These are phyloP conservation scores for Candida schatavii DNA, from an alignment of 805 yeast species.

Conservation along the genomic window DNA sequence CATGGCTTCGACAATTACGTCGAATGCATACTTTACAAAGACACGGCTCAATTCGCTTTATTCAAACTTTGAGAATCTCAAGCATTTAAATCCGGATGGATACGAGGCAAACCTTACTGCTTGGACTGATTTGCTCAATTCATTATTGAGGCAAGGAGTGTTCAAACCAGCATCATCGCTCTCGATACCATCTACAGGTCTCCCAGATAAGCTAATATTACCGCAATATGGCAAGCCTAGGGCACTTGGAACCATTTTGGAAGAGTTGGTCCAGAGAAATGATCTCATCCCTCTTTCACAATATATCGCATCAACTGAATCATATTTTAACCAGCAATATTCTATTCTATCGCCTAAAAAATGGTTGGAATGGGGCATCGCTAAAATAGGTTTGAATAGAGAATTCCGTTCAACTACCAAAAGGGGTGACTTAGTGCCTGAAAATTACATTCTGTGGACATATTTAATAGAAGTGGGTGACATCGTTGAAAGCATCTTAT, in stretches of 20 bases:
- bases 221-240: constrained; percentile 33
- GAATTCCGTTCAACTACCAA: constrained; percentile 8
- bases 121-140: constrained; percentile 24
- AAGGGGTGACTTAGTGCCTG: constrained; percentile 17
- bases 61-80: constrained; percentile 29
- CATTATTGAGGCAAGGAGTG: constrained; percentile 16
- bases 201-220: constrained; percentile 18
- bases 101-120: constrained; percentile 41
- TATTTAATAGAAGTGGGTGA: not conserved
- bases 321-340: not conserved
- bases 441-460: constrained; percentile 22
- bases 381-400: constrained; percentile 15
- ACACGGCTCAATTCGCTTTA: constrained; percentile 35
- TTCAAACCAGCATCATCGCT: constrained; percentile 14
- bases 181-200: constrained; percentile 12
- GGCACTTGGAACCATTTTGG: constrained; percentile 21
- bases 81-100: constrained; percentile 39
- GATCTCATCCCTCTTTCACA: constrained; percentile 18
- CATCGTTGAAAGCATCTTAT: constrained; percentile 10
- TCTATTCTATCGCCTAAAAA: constrained; percentile 9
- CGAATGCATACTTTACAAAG: constrained; percentile 20
- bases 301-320: constrained; percentile 4
- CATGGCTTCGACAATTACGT: constrained; percentile 8
- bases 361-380: constrained; percentile 16
- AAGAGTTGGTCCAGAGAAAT: constrained; percentile 20